These are phyloP conservation scores for Cochlearia excelsa DNA, from an alignment of 345 rosid species.

Conservation along the genomic window DNA sequence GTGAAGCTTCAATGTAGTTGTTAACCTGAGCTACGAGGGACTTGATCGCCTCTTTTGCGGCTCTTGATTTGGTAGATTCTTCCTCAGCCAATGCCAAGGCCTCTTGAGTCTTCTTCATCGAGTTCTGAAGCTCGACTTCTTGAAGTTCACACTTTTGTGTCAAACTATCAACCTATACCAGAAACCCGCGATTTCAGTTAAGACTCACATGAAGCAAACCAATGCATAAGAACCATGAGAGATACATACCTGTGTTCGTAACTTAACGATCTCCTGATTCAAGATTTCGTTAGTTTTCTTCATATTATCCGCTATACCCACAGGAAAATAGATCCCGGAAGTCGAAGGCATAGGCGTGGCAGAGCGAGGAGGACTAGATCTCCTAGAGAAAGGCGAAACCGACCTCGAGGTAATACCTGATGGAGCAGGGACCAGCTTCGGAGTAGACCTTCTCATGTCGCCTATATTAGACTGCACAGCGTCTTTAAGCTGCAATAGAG, in stretches of 20 bases:
- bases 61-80: slow-evolving; percentile 84
- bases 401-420: slow-evolving; percentile 91
- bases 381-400: slow-evolving; percentile 93
- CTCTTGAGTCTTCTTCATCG: slow-evolving; percentile 79
- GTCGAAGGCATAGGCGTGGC: slow-evolving; percentile 94
- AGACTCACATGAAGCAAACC: slow-evolving; percentile 11
- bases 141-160: slow-evolving; percentile 75
- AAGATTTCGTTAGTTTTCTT: slow-evolving; percentile 86
- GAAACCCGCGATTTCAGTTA: slow-evolving; percentile 17
- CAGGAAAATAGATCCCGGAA: slow-evolving; percentile 87
- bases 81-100: slow-evolving; percentile 71
- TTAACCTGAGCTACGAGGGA: slow-evolving; percentile 85
- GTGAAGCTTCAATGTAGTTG: slow-evolving; percentile 16
- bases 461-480: slow-evolving; percentile 61
- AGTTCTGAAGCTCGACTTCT: slow-evolving; percentile 82
- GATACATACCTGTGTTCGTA: slow-evolving; percentile 75
- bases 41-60: slow-evolving; percentile 94
- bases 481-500: slow-evolving; percentile 87
- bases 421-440: slow-evolving; percentile 65
- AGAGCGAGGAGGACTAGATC: slow-evolving; percentile 93
- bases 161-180: slow-evolving; percentile 73
- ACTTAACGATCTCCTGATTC: slow-evolving; percentile 85
- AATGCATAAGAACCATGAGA: background rate
- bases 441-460: slow-evolving; percentile 62
- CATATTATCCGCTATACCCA: slow-evolving; percentile 74